Percentiles rank a stretch among this genome's conserved stretches.
Conservation (phyloP, 805 yeast species). For the Saturnispora ahearnii region DNA sequence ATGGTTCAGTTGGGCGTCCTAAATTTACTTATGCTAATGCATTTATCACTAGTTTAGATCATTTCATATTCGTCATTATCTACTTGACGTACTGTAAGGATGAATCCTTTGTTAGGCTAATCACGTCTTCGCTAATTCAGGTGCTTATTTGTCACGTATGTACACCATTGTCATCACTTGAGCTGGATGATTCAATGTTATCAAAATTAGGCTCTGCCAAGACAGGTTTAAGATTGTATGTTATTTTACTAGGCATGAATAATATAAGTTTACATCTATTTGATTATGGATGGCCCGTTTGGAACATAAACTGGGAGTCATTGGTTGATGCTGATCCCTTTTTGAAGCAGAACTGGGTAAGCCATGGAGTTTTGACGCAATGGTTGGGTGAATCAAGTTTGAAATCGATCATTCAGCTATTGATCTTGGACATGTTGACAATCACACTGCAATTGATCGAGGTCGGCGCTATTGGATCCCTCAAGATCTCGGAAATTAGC, state of each 20-base stretch:
- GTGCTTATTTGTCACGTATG: neutral
- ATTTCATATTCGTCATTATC: neutral
- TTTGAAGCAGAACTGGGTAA: neutral
- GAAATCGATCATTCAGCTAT: neutral
- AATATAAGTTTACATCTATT: neutral
- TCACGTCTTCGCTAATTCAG: neutral
- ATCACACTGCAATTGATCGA: neutral
- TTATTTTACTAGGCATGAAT: neutral
- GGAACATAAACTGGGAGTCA: neutral
- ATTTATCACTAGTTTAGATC: neutral
- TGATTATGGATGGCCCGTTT: neutral
- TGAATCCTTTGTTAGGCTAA: neutral
- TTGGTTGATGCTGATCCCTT: neutral
- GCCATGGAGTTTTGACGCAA: conserved; percentile 2
- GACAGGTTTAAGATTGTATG: conserved; percentile 1
- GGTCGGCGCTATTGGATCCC: neutral
- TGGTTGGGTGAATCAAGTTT: conserved; percentile 2
- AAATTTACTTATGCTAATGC: neutral
- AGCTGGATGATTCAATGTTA: neutral
- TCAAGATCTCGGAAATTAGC: neutral
- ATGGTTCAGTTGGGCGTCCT: neutral
- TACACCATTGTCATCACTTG: neutral
- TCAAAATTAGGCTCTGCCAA: neutral
- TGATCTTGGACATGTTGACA: neutral
- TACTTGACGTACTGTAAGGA: neutral